Evolutionary conservation across 352 stramenopile species (phyloP), one percentile per base, ranked within the genome.

Genomic region (Globisporangium emineosum): DNA sequence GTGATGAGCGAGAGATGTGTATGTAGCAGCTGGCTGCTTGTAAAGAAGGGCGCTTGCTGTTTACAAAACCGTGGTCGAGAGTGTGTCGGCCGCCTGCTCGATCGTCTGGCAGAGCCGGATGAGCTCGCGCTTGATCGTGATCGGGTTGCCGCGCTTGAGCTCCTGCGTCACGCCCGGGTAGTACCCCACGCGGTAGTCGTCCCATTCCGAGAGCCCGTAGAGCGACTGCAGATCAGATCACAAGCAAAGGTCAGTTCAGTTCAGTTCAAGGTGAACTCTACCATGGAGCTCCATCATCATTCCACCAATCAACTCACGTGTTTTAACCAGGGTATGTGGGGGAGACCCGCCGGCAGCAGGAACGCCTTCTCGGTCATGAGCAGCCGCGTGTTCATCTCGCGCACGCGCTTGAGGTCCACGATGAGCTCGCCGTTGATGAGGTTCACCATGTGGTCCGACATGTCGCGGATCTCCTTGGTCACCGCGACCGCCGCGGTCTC

Each of bases 331-430:
- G 86, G 86, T 73, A 88, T 91, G 55, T 85, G 75, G 0, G 75
- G 77, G 45, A 91, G 67, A 9, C 83, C 86, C 1, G 75, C 71
- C 1, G 86, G 81, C 8, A 94, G 73, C 58, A 92, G 49, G 67
- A 94, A 94, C 43, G 86, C 80, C 63, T 83, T 88, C 58, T 94
- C 83, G 5, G 86, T 88, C 72, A 91, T 88, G 53, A 92, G 81
- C 60, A 94, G 57, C 3, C 86, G 83, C 58, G 86, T 94, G 75
- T 94, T 94, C 68, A 92, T 79, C 67, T 90, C 82, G n/a, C 83
- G 79, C 49, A 92, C 82, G 53, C 77, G 81, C 65, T 89, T 94
- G 58, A 91, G 72, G 63, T 93, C 85, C 35, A 89, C 76, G 5
- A 87, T 67, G 21, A 89, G 69, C 62, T 89, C 78, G 10, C 79